A percentile compares a stretch with the other conserved stretches of the same genome.
These are phyloP conservation scores for Diddensiella santjacobensis DNA, from an alignment of 805 yeast genomes.

Conservation along the genomic window DNA sequence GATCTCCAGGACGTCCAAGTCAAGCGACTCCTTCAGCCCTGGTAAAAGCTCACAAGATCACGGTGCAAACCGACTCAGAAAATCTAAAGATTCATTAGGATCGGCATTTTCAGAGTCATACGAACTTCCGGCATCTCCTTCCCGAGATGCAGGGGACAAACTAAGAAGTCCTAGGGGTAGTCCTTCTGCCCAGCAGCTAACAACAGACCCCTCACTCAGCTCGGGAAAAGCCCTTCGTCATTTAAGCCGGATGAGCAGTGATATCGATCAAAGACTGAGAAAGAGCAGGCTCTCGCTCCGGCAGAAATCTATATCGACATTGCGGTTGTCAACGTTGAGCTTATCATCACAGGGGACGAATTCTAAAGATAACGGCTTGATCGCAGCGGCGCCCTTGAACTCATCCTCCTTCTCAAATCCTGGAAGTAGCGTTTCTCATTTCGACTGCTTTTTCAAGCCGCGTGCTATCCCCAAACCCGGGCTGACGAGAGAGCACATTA, in stretches of 20 bases:
- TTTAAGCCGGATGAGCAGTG: slow-evolving; percentile 14
- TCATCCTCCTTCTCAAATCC: neutral
- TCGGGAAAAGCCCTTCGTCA: neutral
- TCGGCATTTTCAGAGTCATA: neutral
- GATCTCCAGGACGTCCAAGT: neutral
- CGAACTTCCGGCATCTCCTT: neutral
- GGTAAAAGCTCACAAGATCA: neutral
- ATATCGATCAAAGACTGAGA: slow-evolving; percentile 12
- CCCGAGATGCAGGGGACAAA: neutral
- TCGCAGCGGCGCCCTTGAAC: neutral
- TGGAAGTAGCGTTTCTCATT: neutral
- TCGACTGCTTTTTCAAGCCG: neutral
- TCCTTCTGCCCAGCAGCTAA: neutral
- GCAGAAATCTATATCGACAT: slow-evolving; percentile 12
- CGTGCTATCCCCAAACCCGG: neutral
- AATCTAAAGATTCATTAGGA: neutral
- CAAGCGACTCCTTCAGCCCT: neutral
- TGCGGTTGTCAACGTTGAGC: slow-evolving; percentile 9
- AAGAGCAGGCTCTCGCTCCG: slow-evolving; percentile 14
- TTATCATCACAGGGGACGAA: neutral
- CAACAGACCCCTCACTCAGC: neutral
- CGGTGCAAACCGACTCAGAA: neutral
- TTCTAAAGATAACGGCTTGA: neutral
- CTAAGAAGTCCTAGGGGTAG: neutral
- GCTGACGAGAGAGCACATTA: no score